phyloP scores from a whole-genome alignment of 2,329 filamentous ascomycete genomes.

The Didymella segeticola region DNA sequence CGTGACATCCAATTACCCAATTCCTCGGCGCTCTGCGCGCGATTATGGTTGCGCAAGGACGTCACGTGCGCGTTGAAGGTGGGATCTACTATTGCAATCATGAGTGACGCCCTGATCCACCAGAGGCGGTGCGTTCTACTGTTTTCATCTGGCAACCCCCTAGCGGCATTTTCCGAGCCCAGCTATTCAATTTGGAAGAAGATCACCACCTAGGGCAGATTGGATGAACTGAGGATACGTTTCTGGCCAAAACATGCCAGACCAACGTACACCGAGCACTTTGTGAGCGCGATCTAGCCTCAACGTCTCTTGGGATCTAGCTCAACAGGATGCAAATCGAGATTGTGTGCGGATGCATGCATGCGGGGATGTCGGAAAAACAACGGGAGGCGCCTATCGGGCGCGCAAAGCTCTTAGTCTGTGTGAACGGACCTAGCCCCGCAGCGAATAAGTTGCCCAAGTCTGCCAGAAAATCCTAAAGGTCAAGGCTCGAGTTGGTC shows the following conservation, averaged over 20 bases:
- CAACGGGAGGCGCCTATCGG: slow-evolving; percentile 13
- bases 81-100: background rate
- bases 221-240: background rate
- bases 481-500: slow-evolving; percentile 5
- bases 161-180: background rate
- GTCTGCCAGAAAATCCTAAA: slow-evolving; percentile 1
- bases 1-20: background rate
- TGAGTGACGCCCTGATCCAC: slow-evolving; percentile 5
- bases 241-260: background rate
- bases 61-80: slow-evolving; percentile 7
- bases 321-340: background rate
- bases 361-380: background rate
- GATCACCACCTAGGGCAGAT: background rate
- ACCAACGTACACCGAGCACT: too few relatives aligned
- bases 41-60: background rate
- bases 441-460: slow-evolving; percentile 25
- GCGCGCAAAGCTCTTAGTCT: slow-evolving; percentile 19
- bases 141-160: background rate
- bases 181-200: background rate
- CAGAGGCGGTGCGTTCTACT: background rate
- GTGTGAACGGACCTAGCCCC: slow-evolving; percentile 23
- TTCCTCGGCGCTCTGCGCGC: background rate
- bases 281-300: background rate
- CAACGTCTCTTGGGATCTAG: background rate
- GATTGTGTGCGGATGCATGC: slow-evolving; percentile 2